These are phyloP conservation scores for Ganoderma boninense DNA, from an alignment of 1,284 basidiomycete genomes.

Conservation along the genomic window DNA sequence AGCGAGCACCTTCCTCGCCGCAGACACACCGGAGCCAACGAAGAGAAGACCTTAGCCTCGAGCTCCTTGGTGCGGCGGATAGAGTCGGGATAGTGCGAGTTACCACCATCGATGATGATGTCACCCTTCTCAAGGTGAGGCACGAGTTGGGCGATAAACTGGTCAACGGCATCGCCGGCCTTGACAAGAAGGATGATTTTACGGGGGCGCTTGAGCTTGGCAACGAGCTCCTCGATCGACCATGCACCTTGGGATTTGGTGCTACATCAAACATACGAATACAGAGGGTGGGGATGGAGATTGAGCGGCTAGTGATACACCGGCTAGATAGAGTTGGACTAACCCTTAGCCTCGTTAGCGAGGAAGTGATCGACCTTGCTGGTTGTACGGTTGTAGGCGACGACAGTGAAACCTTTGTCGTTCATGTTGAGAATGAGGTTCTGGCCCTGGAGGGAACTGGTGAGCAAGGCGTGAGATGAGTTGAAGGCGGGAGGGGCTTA, in stretches of 20 bases:
- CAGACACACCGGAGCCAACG: conserved; percentile 98
- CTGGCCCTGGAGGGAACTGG: conserved; percentile 73
- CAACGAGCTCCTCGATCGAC: conserved; percentile 87
- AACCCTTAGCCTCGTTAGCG: conserved; percentile 97
- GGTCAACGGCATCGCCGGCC: conserved; percentile 82
- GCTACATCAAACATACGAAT: conserved; percentile 49
- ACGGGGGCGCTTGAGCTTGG: conserved; percentile 85
- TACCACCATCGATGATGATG: conserved; percentile 99
- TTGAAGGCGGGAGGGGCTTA: conserved; percentile 46
- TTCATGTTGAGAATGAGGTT: conserved; percentile 98
- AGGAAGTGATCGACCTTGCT: conserved; percentile 98
- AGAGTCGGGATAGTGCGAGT: conserved; percentile 99
- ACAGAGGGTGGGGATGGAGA: conserved; percentile 12
- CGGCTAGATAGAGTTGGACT: conserved; percentile 39
- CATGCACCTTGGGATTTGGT: conserved; percentile 96
- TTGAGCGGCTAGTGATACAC: conserved; percentile 26
- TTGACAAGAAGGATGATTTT: conserved; percentile 98
- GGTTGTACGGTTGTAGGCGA: conserved; percentile 97
- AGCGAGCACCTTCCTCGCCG: conserved; percentile 98
- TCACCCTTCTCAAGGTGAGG: conserved; percentile 81
- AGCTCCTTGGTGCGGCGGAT: conserved; percentile 95
- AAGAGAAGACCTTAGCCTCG: conserved; percentile 94
- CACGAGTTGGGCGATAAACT: conserved; percentile 77
- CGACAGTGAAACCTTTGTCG: conserved; percentile 98
- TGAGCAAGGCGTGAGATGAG: conserved; percentile 27